These are phyloP conservation scores for Penicillium sp. DNA, from an alignment of 2,329 filamentous ascomycete genomes.

Conservation along the genomic window DNA sequence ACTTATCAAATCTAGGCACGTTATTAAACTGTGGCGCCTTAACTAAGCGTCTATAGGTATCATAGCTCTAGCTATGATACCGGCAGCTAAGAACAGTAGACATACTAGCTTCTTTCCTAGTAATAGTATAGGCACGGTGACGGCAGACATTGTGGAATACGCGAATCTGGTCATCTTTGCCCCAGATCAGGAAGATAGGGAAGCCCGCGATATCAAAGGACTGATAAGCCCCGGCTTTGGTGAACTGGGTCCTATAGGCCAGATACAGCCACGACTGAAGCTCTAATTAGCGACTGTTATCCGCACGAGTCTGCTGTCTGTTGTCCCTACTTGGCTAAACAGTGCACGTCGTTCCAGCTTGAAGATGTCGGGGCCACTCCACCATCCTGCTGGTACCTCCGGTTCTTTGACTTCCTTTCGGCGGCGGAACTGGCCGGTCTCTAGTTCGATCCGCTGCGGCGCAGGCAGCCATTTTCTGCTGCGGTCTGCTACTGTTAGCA, in stretches of 20 bases:
- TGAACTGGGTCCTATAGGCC: constrained; percentile 46
- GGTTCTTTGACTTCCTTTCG: constrained; percentile 39
- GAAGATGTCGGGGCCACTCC: constrained; percentile 44
- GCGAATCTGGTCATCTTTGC: constrained; percentile 53
- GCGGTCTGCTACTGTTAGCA: no score
- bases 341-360: constrained; percentile 51
- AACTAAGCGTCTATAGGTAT: constrained; percentile 55
- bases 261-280: constrained; percentile 38
- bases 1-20: constrained; percentile 56
- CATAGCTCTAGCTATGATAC: constrained; percentile 64
- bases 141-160: constrained; percentile 64
- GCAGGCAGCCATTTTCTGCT: no score
- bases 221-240: constrained; percentile 56
- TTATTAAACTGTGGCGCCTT: constrained; percentile 61
- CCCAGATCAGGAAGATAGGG: constrained; percentile 54
- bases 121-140: constrained; percentile 60
- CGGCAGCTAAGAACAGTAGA: constrained; percentile 56
- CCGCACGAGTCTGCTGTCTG: background rate
- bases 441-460: no score
- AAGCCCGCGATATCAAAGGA: constrained; percentile 57
- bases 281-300: background rate
- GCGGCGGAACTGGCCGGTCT: background rate
- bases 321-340: constrained; percentile 45
- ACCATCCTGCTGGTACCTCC: constrained; percentile 41
- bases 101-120: constrained; percentile 51